Percentiles rank a stretch among this genome's conserved stretches.
These are phyloP conservation scores for Mallotus nudiflorus DNA, from an alignment of 345 rosid genomes.

Conservation along the genomic window DNA sequence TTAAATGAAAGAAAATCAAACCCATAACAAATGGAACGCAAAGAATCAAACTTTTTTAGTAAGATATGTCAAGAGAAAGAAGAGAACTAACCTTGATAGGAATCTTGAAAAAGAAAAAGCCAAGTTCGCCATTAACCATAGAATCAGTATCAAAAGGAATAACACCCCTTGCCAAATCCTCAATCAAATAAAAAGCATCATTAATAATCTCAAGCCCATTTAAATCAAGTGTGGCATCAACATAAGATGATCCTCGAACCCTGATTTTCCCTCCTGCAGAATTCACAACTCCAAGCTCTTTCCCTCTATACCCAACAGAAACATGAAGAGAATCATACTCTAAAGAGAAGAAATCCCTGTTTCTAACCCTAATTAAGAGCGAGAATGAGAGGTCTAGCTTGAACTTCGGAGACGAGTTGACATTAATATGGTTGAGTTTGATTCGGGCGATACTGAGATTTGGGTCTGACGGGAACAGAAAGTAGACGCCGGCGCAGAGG, in stretches of 20 bases:
- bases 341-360: slow-evolving; percentile 66
- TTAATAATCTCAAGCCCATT: slow-evolving; percentile 66
- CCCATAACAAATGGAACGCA: too few species aligned
- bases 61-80: not conserved
- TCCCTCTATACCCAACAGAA: slow-evolving; percentile 76
- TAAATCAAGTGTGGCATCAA: slow-evolving; percentile 73
- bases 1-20: not conserved
- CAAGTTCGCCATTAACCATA: slow-evolving; percentile 53
- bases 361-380: slow-evolving; percentile 56
- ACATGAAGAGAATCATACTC: slow-evolving; percentile 57
- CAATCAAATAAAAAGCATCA: slow-evolving; percentile 74
- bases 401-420: slow-evolving; percentile 44
- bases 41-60: not conserved
- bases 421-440: slow-evolving; percentile 54
- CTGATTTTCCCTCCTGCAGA: slow-evolving; percentile 58
- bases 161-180: slow-evolving; percentile 66
- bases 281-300: slow-evolving; percentile 63
- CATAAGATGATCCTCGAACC: slow-evolving; percentile 63
- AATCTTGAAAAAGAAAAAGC: slow-evolving; percentile 55
- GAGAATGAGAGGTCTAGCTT: slow-evolving; percentile 71
- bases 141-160: slow-evolving; percentile 67
- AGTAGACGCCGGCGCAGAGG: slow-evolving; percentile 47
- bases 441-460: slow-evolving; percentile 52
- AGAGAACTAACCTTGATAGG: slow-evolving; percentile 58
- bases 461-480: slow-evolving; percentile 78